Percentiles rank a stretch among this genome's conserved stretches.
These are phyloP conservation scores for Xylaria sp. DNA, from an alignment of 2,329 filamentous ascomycete species.

Conservation along the genomic window DNA sequence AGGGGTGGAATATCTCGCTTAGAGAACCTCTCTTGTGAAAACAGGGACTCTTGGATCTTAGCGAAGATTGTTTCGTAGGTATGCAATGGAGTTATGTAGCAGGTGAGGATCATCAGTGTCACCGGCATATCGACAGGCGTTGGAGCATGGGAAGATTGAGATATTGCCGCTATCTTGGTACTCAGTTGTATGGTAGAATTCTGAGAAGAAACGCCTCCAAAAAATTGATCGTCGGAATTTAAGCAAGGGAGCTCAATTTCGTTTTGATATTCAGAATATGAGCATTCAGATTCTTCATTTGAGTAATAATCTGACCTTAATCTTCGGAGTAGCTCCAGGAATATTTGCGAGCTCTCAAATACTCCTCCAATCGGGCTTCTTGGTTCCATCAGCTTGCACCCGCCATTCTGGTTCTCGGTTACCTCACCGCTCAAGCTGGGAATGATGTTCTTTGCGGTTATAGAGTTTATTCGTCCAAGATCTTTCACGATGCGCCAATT, in stretches of 20 bases:
- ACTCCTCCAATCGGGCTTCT: background rate
- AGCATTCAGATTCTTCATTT: slow-evolving; percentile 2
- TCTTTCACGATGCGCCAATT: background rate
- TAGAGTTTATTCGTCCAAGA: background rate
- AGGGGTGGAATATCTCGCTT: background rate
- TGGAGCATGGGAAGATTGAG: background rate
- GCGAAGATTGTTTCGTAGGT: background rate
- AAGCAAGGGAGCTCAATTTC: background rate
- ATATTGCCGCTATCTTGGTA: background rate
- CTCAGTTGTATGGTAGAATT: background rate
- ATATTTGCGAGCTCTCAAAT: background rate
- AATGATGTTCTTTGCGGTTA: no score
- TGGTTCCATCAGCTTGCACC: background rate
- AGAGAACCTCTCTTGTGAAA: background rate
- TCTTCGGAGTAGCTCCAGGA: background rate
- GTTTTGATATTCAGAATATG: slow-evolving; percentile 3
- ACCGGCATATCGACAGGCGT: background rate
- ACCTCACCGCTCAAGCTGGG: no score
- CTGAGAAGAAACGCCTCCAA: background rate
- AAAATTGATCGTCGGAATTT: background rate
- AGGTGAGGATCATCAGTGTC: background rate
- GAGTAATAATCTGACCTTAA: background rate
- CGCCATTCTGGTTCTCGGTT: no score
- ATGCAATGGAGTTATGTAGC: background rate
- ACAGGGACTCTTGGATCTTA: background rate